Percentiles rank a stretch among this genome's conserved stretches.
phyloP scores from a whole-genome alignment of 768 basidiomycete species.

The Pisolithus albus region DNA sequence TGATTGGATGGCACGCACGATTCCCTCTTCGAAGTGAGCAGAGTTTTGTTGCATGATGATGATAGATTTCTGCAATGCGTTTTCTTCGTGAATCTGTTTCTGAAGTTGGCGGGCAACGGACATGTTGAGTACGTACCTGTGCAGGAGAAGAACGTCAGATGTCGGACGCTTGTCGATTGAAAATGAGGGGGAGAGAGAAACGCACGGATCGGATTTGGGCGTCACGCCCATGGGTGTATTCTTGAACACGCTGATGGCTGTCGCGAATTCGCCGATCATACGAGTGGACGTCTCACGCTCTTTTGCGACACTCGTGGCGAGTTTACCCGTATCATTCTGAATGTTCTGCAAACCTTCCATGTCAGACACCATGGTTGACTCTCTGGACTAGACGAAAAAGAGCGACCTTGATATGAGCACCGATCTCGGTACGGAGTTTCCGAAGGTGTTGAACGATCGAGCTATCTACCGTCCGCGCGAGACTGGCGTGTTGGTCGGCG shows the following conservation, averaged over 20 bases:
- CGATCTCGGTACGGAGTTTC: slow-evolving; percentile 91
- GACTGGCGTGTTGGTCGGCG: slow-evolving; percentile 93
- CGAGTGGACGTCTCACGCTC: slow-evolving; percentile 86
- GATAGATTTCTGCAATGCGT: slow-evolving; percentile 93
- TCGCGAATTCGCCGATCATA: slow-evolving; percentile 80
- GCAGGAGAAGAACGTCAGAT: not conserved
- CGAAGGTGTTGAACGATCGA: slow-evolving; percentile 97
- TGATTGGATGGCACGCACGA: slow-evolving; percentile 90
- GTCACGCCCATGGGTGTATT: slow-evolving; percentile 88
- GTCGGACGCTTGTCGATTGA: slow-evolving; percentile 11
- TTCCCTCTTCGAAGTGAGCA: slow-evolving; percentile 94
- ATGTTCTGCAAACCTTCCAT: slow-evolving; percentile 52
- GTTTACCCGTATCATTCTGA: slow-evolving; percentile 92
- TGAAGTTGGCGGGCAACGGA: slow-evolving; percentile 74
- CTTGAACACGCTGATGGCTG: slow-evolving; percentile 84
- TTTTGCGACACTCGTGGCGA: slow-evolving; percentile 85
- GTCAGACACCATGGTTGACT: not conserved
- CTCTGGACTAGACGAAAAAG: slow-evolving; percentile 2
- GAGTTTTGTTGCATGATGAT: slow-evolving; percentile 98
- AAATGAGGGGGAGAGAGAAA: slow-evolving; percentile 9
- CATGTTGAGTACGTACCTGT: slow-evolving; percentile 60
- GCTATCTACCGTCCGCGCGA: slow-evolving; percentile 92
- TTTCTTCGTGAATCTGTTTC: slow-evolving; percentile 95
- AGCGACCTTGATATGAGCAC: slow-evolving; percentile 88
- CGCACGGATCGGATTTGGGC: slow-evolving; percentile 77